Evolutionary conservation across 257 asterid species (phyloP).

Genomic region (Przewalskia tangutica): DNA sequence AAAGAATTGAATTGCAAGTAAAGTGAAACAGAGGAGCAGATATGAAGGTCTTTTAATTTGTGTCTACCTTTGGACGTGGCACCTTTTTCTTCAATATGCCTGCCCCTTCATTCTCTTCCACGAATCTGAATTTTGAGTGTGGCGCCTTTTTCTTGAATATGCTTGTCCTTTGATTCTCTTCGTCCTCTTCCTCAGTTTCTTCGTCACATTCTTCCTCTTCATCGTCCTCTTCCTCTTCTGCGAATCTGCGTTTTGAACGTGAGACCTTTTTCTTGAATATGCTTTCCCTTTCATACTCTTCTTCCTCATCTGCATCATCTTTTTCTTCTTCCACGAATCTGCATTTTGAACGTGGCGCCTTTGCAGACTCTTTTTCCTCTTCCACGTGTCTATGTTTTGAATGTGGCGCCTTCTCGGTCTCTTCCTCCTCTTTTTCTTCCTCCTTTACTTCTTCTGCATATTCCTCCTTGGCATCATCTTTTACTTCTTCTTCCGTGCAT

Average conservation of each 20-base stretch:
- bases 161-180: not conserved
- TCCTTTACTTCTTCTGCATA: not conserved
- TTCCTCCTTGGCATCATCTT: not conserved
- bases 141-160: not conserved
- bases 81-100: not conserved
- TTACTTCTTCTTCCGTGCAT: not conserved
- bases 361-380: not conserved
- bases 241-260: too few species aligned
- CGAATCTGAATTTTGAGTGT: not conserved
- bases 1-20: not conserved
- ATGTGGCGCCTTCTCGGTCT: not conserved
- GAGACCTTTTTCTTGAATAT: too few species aligned
- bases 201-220: too few species aligned
- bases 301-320: not conserved
- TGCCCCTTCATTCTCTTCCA: not conserved
- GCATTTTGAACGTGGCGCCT: too few species aligned
- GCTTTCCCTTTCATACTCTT: too few species aligned
- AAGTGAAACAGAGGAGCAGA: not conserved
- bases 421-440: not conserved
- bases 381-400: not conserved
- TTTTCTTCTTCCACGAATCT: too few species aligned
- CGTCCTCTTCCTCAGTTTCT: too few species aligned
- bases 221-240: too few species aligned
- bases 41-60: not conserved
- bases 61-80: not conserved